Evolutionary conservation across 345 rosid genomes (phyloP), one percentile per base, ranked within the genome.

Genomic region (Carallia pectinifolia): DNA sequence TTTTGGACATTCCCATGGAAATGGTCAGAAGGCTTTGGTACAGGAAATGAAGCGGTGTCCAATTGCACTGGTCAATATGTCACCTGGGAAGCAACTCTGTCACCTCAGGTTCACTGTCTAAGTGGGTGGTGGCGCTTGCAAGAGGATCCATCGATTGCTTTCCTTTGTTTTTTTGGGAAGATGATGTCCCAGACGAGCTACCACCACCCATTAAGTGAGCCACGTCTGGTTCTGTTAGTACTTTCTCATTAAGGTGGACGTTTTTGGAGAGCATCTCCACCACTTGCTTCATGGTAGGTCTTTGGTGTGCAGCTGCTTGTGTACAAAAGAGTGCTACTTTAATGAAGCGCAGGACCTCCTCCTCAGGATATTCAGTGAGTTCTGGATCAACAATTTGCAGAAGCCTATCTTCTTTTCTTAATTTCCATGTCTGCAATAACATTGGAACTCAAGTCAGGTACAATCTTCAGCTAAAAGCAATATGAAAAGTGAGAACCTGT

Each of bases 281-380:
- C 33, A 90, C 96, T 79, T 91, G 99, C 68, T 80, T 86, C 96
- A 91, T 89, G 58, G 82, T 79, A 2, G 97, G 97, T 74, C 99
- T 88, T 71, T 84, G 87, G 13, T 76, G 77, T 4, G 92, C 79
- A 10, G 80, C 76, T 29, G 88, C 93, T 77, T 95, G 99, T 37
- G 91, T 90, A 74, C 99, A 95, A 68, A 91, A 91, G 2, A 95
- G 85, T 15, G 92, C 97, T 16, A 91, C 92, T 58, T 82, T 87
- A 66, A 90, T 87, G 84, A 80, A 90, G 10, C 89, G 86, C 34
- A 61, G 64, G 16, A 83, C 90, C 84, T 95, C 92, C 0, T 81
- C 83, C 76, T 81, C 81, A 0, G 93, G 90, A 61, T 84, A 90
- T 53, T 81, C 80, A 6, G 50, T 63, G 68, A 95, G 71, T 66